Base-by-base conservation (phyloP, 352 stramenopile species). In the Phytophthora capsici region DNA sequence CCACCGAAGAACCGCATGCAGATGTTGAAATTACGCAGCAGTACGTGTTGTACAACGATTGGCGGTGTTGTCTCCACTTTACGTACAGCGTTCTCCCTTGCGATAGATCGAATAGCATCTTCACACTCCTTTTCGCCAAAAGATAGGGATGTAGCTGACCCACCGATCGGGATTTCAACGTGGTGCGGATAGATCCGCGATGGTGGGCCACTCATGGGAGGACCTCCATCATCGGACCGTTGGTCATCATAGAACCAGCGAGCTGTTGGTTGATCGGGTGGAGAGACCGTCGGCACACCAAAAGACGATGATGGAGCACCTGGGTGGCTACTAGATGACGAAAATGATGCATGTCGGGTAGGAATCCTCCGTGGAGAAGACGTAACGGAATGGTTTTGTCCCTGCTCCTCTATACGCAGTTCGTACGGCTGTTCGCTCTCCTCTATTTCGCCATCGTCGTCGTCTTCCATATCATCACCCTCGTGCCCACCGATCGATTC, bases 1-100 rank as follows among this genome's bases (percentile, higher is more conserved):
- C 88, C 88, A 40, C 87, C 88, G 63, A 96, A 96, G 63, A 96
- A 93, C 3, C 87, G 82, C 80, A 95, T 92, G 70, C 88, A 91
- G 44, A 96, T 80, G 51, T 90, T 95, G 28, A 96, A 94, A 25
- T 96, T 88, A 30, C 88, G 87, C 23, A 96, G 63, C 16, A 96
- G 57, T n/a, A 96, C 79, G 37, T 92, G 84, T 32, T 81, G 88
- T 20, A 93, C 72, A 4, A 94, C 80, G n/a, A 94, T 55, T 1
- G 88, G 86, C 3, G 82, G 48, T 10, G 69, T 72, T 8, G 77
- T 73, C 38, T 70, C 48, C 17, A 81, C 53, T 49, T 88, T 90
- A 34, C 73, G 77, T 26, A 51, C 71, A 5, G 68, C 67, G 40
- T 79, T 88, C 55, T 95, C 88, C 16, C 83, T 69, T 44, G 82